phyloP scores from a whole-genome alignment of 768 basidiomycete species.

The Phylloporus rhodoxanthus region DNA sequence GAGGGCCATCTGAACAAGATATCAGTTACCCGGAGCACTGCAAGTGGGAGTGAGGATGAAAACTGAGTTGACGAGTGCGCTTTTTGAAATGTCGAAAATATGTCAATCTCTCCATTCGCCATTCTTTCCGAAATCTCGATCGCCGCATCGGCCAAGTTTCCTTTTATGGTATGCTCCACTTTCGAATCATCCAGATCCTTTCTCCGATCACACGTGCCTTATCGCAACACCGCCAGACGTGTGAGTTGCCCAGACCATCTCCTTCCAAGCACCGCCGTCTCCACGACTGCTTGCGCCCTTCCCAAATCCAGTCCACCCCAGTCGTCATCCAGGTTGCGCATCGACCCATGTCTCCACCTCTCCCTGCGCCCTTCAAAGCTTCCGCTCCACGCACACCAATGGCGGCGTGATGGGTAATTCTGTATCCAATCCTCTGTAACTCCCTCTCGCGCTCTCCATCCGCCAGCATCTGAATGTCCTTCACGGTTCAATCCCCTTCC shows the following conservation, averaged over 20 bases:
- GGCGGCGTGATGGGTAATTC: neutral
- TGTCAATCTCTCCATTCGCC: neutral
- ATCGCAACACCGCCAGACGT: conserved; percentile 5
- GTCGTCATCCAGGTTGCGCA: neutral
- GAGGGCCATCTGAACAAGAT: conserved; percentile 13
- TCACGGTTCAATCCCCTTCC: too few species aligned
- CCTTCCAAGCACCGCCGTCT: neutral
- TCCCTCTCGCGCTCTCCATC: conserved; percentile 3
- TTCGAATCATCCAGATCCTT: conserved; percentile 16
- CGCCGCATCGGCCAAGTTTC: conserved; percentile 11
- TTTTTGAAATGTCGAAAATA: conserved; percentile 11
- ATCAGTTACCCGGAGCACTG: neutral
- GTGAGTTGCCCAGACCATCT: neutral
- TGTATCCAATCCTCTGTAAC: too few species aligned
- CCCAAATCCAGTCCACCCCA: neutral
- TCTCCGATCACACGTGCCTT: conserved; percentile 20
- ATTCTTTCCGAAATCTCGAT: conserved; percentile 18
- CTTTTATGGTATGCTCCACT: conserved; percentile 15
- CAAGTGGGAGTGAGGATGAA: neutral
- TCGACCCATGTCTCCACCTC: neutral
- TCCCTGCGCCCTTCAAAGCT: neutral
- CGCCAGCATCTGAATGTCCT: neutral
- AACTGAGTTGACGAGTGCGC: neutral
- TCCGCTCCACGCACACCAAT: neutral
- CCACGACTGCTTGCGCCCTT: neutral